Conservation (phyloP, 805 yeast genomes). For the Suhomyces faveliae region DNA sequence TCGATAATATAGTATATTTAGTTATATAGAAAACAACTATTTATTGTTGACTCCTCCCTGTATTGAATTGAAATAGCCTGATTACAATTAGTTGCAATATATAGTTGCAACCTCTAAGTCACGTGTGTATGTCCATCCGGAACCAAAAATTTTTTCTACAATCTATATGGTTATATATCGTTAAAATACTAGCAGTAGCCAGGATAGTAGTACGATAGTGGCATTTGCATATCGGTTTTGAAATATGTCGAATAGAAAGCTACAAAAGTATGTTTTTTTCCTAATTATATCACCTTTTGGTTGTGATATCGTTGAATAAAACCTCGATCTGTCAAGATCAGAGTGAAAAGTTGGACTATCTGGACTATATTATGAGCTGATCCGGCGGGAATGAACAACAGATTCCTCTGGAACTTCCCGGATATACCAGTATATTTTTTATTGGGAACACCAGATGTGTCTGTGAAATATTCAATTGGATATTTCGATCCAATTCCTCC, state of each 20-base stretch:
- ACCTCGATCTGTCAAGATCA: background rate
- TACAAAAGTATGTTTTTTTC: conserved; percentile 33
- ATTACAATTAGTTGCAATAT: background rate
- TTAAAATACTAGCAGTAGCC: background rate
- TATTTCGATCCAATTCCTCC: background rate
- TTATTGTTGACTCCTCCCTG: background rate
- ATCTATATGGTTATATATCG: background rate
- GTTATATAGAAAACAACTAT: background rate
- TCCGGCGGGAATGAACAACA: background rate
- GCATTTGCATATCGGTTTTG: background rate
- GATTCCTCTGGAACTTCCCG: background rate
- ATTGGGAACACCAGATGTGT: background rate
- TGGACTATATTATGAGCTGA: background rate
- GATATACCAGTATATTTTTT: background rate
- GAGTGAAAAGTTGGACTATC: background rate
- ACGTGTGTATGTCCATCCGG: conserved; percentile 12
- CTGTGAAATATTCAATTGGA: background rate
- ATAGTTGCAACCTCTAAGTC: background rate
- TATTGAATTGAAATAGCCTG: background rate
- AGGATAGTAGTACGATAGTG: background rate
- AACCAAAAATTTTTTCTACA: conserved; percentile 14
- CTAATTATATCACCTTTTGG: background rate
- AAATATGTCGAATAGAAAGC: conserved; percentile 31
- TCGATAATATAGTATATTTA: background rate
- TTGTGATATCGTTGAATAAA: background rate